Evolutionary conservation across 805 yeast species (phyloP), one percentile per base, ranked within the genome.

Genomic region (Hanseniaspora meyeri): DNA sequence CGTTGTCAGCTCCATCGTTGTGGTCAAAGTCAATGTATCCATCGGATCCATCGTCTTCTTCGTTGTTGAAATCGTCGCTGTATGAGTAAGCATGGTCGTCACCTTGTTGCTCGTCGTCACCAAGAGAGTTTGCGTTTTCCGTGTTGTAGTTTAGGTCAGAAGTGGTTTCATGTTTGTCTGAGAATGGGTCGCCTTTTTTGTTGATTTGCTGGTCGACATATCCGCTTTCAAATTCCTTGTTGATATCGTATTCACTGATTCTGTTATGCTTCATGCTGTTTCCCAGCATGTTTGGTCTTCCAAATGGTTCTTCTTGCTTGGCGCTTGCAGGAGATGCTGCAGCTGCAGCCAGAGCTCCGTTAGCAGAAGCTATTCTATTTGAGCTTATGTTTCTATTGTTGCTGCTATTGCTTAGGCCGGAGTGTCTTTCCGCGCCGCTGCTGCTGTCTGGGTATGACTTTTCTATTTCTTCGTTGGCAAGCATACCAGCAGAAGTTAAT

Each of bases 181-280:
- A 32, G 32, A 49, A 55, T n/a, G 49, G 53, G 32, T 48, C 43
- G 31, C 39, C 51, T 17, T 43, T 43, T 19, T 49, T 37, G 14
- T 53, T 53, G 4, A 39, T 39, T 31, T 53, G 46, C 20, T 49
- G 51, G 8, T 49, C 53, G 2, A 55, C 48, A 43, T 55, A 43
- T 9, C 51, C 53, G 17, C 48, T 17, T 43, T 48, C 53, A 49
- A 55, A 55, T 24, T 55, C 58, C 27, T 55, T 55, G 39, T 55
- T 49, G 8, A 55, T 49, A 17, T 55, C 58, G 29, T 55, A 55
- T 19, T 55, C 53, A 37, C 53, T 48, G 14, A 48, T 32, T 48
- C 58, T 48, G 38, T 43, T 52, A 5, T 43, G 17, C 27, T 31
- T 43, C 32, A 31, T 45, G 24, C 37, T 45, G 17, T 43, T 52